A percentile compares a stretch with the other conserved stretches of the same genome.
Evolutionary conservation across 2,329 filamentous ascomycete genomes (phyloP).

Genomic region (Knoxdaviesia proteae): DNA sequence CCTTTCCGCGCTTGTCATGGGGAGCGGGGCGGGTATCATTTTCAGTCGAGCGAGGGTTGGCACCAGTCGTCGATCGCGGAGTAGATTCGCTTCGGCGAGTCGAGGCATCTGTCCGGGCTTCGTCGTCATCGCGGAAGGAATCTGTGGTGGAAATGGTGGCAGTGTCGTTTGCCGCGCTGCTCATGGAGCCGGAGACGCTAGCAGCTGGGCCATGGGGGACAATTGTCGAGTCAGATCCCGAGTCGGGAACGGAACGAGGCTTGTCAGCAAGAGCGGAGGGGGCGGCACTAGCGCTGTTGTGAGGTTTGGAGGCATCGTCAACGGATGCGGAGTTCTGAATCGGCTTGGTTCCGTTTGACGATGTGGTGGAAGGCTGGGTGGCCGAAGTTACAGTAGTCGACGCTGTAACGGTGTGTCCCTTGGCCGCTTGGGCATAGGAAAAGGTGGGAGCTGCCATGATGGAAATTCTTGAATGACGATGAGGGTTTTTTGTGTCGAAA

Average conservation of each 20-base stretch:
- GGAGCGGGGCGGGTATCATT: conserved; percentile 20
- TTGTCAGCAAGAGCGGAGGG: no score
- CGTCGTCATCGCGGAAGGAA: conserved; percentile 20
- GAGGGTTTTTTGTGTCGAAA: not conserved
- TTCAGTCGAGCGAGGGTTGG: conserved; percentile 9
- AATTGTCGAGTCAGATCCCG: no score
- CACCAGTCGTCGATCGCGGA: conserved; percentile 1
- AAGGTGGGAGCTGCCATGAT: conserved; percentile 42
- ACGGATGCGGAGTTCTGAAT: not conserved
- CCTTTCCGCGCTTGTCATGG: no score
- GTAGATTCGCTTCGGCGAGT: conserved; percentile 17
- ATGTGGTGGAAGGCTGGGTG: conserved; percentile 2
- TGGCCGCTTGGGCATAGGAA: conserved; percentile 90
- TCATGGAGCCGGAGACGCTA: conserved; percentile 5
- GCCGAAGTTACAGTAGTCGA: not conserved
- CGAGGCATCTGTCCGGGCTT: conserved; percentile 16
- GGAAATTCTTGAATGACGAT: conserved; percentile 3
- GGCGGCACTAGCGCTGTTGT: not conserved
- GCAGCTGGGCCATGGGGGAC: not conserved
- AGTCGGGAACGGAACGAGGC: no score
- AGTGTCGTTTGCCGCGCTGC: conserved; percentile 5
- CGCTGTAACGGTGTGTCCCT: conserved; percentile 32
- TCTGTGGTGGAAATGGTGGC: conserved; percentile 13
- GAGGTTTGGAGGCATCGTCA: conserved; percentile 1
- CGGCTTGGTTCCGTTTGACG: conserved; percentile 2